These are phyloP conservation scores for Manihot esculenta DNA, from an alignment of 441 rosid genomes.

Conservation along the genomic window DNA sequence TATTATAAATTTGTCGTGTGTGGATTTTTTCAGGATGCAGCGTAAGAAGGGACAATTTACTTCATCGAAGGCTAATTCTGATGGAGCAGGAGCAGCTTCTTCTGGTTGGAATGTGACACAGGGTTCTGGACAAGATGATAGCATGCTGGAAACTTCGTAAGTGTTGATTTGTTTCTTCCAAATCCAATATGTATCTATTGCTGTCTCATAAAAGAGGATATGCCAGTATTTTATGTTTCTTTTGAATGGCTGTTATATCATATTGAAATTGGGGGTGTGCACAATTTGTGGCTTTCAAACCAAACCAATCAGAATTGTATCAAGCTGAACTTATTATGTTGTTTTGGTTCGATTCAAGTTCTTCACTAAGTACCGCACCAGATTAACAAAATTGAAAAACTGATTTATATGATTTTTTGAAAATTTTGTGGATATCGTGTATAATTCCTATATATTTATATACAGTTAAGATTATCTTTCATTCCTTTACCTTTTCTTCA, in stretches of 20 bases:
- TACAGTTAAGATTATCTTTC: no score
- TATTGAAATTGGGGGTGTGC: background rate
- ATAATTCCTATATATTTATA: no score
- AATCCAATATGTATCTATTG: background rate
- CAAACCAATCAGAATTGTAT: no score
- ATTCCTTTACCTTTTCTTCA: no score
- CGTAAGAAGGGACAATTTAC: slow-evolving; percentile 92
- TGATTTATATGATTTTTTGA: no score
- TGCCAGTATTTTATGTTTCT: background rate
- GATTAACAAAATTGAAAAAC: no score
- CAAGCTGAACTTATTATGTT: no score
- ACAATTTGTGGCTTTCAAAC: no score
- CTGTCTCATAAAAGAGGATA: background rate
- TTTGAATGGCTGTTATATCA: background rate
- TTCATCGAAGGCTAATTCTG: slow-evolving; percentile 60
- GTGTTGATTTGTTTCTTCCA: slow-evolving; percentile 27
- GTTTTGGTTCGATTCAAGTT: no score
- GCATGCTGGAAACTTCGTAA: slow-evolving; percentile 56
- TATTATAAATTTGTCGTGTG: slow-evolving; percentile 18
- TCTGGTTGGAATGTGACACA: slow-evolving; percentile 48
- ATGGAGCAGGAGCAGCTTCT: slow-evolving; percentile 43
- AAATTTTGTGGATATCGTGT: no score
- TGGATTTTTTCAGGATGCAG: slow-evolving; percentile 62
- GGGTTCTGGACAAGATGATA: slow-evolving; percentile 67
- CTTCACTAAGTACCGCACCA: no score